Evolutionary conservation across 2,329 filamentous ascomycete genomes (phyloP).

Genomic region (Lasiodiplodia sp.): DNA sequence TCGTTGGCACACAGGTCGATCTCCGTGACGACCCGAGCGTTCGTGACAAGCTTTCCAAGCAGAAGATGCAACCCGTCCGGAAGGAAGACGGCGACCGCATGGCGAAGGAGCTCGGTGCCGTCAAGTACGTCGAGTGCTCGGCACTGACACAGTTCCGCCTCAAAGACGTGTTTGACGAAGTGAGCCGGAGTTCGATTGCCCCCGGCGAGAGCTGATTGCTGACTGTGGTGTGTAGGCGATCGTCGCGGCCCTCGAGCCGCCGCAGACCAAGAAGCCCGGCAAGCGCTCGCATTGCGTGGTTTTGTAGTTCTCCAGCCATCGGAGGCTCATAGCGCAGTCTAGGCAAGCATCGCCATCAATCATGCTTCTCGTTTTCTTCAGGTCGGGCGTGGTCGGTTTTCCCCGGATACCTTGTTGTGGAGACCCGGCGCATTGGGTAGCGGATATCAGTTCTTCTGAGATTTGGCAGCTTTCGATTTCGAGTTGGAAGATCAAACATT

Average conservation of each 20-base stretch:
- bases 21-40: conserved; percentile 88
- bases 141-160: conserved; percentile 97
- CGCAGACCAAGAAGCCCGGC: conserved; percentile 70
- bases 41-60: conserved; percentile 88
- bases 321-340: conserved; percentile 20
- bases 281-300: conserved; percentile 47
- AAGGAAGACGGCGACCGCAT: conserved; percentile 94
- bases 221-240: conserved; percentile 71
- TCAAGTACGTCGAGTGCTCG: conserved; percentile 99
- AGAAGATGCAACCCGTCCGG: conserved; percentile 93
- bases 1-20: conserved; percentile 97
- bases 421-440: conserved; percentile 50
- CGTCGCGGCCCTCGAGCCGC: conserved; percentile 91
- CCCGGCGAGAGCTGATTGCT: background rate
- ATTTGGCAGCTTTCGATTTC: conserved; percentile 31
- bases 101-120: conserved; percentile 95
- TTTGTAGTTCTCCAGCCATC: conserved; percentile 38
- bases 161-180: conserved; percentile 99
- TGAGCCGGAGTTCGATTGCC: too few species aligned
- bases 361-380: conserved; percentile 34
- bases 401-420: conserved; percentile 48
- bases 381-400: conserved; percentile 43
- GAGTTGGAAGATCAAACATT: conserved; percentile 31
- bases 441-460: conserved; percentile 33
- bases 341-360: conserved; percentile 26